phyloP scores from a whole-genome alignment of 1,139 yeast species.

The Magnusiomyces ingens region DNA sequence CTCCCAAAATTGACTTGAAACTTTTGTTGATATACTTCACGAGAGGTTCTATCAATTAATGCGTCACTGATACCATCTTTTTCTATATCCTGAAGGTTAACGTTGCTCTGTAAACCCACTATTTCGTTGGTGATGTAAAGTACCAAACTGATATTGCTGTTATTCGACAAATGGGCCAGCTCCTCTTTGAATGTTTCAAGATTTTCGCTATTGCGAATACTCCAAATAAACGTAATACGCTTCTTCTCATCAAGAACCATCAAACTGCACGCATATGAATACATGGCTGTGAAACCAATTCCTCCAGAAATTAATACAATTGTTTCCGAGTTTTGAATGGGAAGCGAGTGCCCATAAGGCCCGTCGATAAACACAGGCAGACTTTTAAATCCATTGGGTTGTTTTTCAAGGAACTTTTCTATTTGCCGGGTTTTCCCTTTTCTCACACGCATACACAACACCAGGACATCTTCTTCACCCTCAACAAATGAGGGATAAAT shows the following conservation, averaged over 20 bases:
- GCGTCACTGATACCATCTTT: too few species aligned
- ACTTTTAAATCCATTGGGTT: conserved; percentile 4
- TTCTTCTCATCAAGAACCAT: conserved; percentile 21
- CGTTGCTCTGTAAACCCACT: neutral
- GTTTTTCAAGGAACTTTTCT: conserved; percentile 20
- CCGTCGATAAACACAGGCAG: conserved; percentile 46
- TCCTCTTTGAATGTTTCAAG: conserved; percentile 50
- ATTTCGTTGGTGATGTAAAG: conserved; percentile 1
- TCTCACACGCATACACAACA: conserved; percentile 32
- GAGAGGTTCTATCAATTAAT: too few species aligned
- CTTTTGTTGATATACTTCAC: too few species aligned
- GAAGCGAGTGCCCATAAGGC: conserved; percentile 47
- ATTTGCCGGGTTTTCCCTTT: conserved; percentile 26
- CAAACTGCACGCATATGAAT: conserved; percentile 23
- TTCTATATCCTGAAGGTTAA: neutral
- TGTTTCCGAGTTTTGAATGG: conserved; percentile 46
- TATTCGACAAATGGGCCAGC: conserved; percentile 32
- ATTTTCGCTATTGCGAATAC: conserved; percentile 37
- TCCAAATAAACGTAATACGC: conserved; percentile 44
- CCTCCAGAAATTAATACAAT: conserved; percentile 53
- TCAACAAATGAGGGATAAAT: conserved; percentile 30
- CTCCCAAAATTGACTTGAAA: too few species aligned
- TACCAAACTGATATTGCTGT: conserved; percentile 30
- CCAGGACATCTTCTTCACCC: conserved; percentile 24
- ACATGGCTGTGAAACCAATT: conserved; percentile 55